Evolutionary conservation across 148 eudicot genomes (phyloP), one percentile per base, ranked within the genome.

Genomic region (Fagopyrum homotropicum): DNA sequence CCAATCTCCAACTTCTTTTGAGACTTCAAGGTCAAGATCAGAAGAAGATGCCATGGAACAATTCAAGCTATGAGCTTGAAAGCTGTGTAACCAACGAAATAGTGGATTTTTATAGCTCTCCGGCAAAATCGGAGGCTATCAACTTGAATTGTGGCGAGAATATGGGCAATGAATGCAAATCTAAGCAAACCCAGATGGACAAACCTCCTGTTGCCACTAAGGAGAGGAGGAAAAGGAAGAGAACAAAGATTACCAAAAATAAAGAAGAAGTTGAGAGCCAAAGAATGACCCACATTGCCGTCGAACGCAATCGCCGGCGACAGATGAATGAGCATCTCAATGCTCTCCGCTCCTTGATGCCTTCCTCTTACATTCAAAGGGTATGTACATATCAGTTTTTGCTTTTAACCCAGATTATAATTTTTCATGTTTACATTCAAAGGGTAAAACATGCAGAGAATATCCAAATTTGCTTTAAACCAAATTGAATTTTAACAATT

Each of bases 271-370:
- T 80, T 11, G 90, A 87, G 79, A 83, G 16, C 44, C 90, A 87
- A 78, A 66, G 90, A 45, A 87, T 87, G 88, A 83, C 88, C 4
- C 90, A 87, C 84, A 87, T 87, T 82, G 85, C 90, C 6, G 90
- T 87, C 5, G 90, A 87, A 44, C 82, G 90, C 26, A 87, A 87
- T 69, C 84, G 90, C 4, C 75, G 90, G 9, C 75, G 84, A 2
- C 90, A 76, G 19, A 87, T 87, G 90, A 87, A 87, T 74, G 85
- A 87, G 26, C 88, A 87, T 73, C 90, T 87, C 45, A 77, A 63
- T 77, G 84, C 85, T 0, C 85, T 87, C n/a, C 78, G 87, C 16
- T 77, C 88, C 12, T 55, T 87, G 8, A 85, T 87, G 88, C 90
- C 90, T 19, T 75, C 88, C 70, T 83, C 87, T 59, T 85, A 87